Conservation (phyloP, 1,139 yeast species). For the Yamadazyma conglobata region DNA sequence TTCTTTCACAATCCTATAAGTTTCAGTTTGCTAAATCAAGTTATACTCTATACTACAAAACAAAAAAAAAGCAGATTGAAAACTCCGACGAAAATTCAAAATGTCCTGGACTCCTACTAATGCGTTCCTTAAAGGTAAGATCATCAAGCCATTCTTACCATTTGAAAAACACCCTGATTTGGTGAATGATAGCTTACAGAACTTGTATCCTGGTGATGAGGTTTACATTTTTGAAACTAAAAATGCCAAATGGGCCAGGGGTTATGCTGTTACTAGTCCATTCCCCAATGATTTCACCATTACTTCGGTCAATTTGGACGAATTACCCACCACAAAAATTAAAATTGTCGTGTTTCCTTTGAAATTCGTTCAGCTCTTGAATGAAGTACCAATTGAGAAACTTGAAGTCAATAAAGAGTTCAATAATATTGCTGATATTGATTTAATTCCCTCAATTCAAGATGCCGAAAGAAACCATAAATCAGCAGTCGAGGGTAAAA, state of each 20-base stretch:
- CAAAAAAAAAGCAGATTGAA: too few species aligned
- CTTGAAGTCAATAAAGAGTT: slow-evolving; percentile 28
- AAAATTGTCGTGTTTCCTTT: slow-evolving; percentile 61
- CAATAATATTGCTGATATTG: slow-evolving; percentile 30
- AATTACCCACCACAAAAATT: slow-evolving; percentile 53
- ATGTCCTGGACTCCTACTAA: slow-evolving; percentile 40
- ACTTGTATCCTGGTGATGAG: slow-evolving; percentile 78
- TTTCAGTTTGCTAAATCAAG: too few species aligned
- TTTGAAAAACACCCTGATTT: slow-evolving; percentile 47
- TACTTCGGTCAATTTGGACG: slow-evolving; percentile 57
- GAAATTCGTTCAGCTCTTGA: slow-evolving; percentile 42
- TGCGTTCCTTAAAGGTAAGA: slow-evolving; percentile 44
- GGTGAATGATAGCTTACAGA: slow-evolving; percentile 40
- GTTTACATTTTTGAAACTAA: slow-evolving; percentile 72
- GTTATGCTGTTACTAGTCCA: slow-evolving; percentile 62
- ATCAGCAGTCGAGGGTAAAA: slow-evolving; percentile 27
- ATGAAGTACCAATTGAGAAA: slow-evolving; percentile 28
- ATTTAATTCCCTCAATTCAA: slow-evolving; percentile 42
- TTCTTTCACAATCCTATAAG: too few species aligned
- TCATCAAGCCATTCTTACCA: slow-evolving; percentile 61
- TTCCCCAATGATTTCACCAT: slow-evolving; percentile 67
- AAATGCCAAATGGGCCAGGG: slow-evolving; percentile 72
- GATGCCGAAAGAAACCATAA: slow-evolving; percentile 39
- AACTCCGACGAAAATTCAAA: too few species aligned
- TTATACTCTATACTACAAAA: too few species aligned